A percentile compares a stretch with the other conserved stretches of the same genome.
Conservation (phyloP, 495 filamentous ascomycete species). For the Penicillium chermesinum region DNA sequence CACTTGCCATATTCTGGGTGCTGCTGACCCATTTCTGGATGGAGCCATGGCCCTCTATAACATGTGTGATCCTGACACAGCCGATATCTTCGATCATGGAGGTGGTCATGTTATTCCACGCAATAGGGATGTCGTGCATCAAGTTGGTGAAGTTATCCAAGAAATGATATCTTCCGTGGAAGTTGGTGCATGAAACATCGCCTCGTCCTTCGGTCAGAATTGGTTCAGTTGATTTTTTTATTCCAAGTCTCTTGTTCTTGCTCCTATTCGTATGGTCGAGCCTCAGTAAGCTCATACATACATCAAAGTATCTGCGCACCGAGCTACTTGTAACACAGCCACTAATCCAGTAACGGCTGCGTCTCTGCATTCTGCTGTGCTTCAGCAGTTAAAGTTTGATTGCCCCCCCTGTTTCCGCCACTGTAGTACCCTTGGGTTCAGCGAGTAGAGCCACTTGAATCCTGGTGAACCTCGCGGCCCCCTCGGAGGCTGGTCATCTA, state of each 20-base stretch:
- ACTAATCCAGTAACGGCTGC: slow-evolving; percentile 25
- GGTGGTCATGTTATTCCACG: slow-evolving; percentile 51
- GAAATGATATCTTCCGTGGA: slow-evolving; percentile 13
- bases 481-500: slow-evolving; percentile 5
- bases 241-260: neutral
- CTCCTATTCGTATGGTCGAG: neutral
- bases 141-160: slow-evolving; percentile 20
- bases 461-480: slow-evolving; percentile 5
- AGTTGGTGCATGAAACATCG: neutral
- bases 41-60: slow-evolving; percentile 52
- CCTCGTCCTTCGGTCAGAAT: too few species aligned
- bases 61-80: slow-evolving; percentile 41
- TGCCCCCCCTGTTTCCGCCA: neutral
- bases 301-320: too few species aligned
- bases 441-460: slow-evolving; percentile 8
- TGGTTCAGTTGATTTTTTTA: neutral
- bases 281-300: too few species aligned
- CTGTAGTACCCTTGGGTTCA: neutral
- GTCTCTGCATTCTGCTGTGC: slow-evolving; percentile 23
- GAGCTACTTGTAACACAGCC: too few species aligned
- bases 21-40: slow-evolving; percentile 49
- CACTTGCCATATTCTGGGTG: slow-evolving; percentile 54
- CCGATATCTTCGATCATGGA: slow-evolving; percentile 52
- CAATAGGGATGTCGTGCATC: slow-evolving; percentile 40
- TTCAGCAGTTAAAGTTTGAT: slow-evolving; percentile 5